Conservation (phyloP, 768 basidiomycete species). For the Russula compacta region DNA sequence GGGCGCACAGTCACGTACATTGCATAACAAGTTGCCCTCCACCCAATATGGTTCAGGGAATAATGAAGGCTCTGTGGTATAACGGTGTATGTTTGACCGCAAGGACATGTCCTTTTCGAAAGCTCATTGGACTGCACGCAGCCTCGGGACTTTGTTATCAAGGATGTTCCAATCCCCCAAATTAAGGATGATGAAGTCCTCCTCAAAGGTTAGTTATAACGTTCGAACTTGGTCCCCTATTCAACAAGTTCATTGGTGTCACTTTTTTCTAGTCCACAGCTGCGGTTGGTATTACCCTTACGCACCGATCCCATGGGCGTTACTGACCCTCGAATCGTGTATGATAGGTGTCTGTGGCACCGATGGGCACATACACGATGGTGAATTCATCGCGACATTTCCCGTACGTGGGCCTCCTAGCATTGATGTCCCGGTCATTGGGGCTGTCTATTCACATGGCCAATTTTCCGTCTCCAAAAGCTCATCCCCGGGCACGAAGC, state of each 20-base stretch:
- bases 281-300: conserved; percentile 21
- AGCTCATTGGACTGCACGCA: conserved; percentile 25
- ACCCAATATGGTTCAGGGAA: conserved; percentile 43
- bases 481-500: conserved; percentile 70
- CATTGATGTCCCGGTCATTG: neutral
- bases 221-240: neutral
- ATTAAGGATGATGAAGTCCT: conserved; percentile 63
- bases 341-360: conserved; percentile 55
- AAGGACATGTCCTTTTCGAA: neutral
- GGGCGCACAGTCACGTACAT: neutral
- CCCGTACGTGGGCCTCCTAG: conserved; percentile 36
- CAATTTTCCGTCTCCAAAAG: conserved; percentile 25
- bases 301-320: neutral
- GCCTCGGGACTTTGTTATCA: conserved; percentile 61
- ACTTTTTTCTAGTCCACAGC: conserved; percentile 18
- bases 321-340: conserved; percentile 2
- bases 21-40: neutral
- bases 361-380: conserved; percentile 52
- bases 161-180: conserved; percentile 56
- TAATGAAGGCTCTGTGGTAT: conserved; percentile 73
- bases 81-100: conserved; percentile 36
- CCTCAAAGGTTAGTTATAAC: conserved; percentile 46
- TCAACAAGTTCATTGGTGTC: neutral
- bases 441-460: neutral
- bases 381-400: conserved; percentile 64